Evolutionary conservation across 23 red algal species (phyloP), one percentile per base, ranked within the genome.

Genomic region (Agarophyton chilense): DNA sequence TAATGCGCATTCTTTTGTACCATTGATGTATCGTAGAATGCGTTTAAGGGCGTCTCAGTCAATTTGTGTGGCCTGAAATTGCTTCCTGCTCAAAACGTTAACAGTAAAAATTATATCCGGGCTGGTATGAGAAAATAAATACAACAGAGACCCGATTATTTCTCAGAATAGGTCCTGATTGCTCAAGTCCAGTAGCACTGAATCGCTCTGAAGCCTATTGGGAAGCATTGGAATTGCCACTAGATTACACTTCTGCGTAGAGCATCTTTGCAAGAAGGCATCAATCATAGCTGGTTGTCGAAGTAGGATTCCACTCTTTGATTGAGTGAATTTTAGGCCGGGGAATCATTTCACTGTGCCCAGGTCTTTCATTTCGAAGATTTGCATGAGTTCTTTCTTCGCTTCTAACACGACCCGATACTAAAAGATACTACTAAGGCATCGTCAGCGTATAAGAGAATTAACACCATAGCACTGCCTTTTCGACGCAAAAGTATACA

Each of bases 121-220:
- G 21, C 55, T 61, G 14, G 82, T 72, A 40, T 57, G 66, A 6
- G 58, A 45, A 8, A 62, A 73, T 4, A 86, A 41, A 55, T 70
- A 86, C 14, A 86, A 26, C 29, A 86, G 49, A 21, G 82, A 66
- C 11, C 82, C 82, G 18, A 86, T 86, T 2, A 71, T 55, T 12
- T 86, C 64, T 26, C 28, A 45, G 82, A 61, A 86, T 2, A 62
- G 2, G 3, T 7, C 6, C 10, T 49, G 43, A n/a, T 52, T 2
- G 22, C 12, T 1, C 4, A 22, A 9, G 50, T 4, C 39, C 6
- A 49, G 42, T 8, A 4, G 24, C 9, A 12, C 10, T 5, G 3
- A n/a, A 2, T 9, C 4, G 31, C 17, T 22, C 11, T 77, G 4
- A 11, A 49, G 25, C 35, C 61, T 16, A 4, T 50, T 29, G 3